A percentile compares a stretch with the other conserved stretches of the same genome.
Evolutionary conservation across 2,329 filamentous ascomycete species (phyloP).

Genomic region (Diplodia intermedia): DNA sequence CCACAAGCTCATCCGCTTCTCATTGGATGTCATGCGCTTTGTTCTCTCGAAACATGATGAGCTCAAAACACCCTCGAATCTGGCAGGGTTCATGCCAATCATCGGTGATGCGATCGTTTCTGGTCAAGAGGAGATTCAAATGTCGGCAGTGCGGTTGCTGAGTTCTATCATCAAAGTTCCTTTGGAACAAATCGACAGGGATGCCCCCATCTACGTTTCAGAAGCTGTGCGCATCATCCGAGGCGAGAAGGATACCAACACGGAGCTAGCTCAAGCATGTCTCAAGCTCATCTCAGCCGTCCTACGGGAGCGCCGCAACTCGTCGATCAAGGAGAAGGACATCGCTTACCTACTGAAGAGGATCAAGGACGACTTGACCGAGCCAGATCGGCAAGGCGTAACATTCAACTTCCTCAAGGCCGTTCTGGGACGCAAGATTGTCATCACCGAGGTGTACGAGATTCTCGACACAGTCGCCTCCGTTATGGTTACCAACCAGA

Average conservation of each 20-base stretch:
- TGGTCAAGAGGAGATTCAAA: constrained; percentile 90
- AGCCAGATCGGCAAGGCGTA: constrained; percentile 88
- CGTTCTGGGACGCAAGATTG: constrained; percentile 81
- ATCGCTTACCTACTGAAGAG: constrained; percentile 83
- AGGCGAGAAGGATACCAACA: constrained; percentile 76
- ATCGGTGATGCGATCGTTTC: constrained; percentile 85
- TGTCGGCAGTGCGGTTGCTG: constrained; percentile 84
- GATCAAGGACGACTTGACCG: constrained; percentile 86
- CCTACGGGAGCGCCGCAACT: constrained; percentile 77
- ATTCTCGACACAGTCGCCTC: constrained; percentile 85
- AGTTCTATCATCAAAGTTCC: constrained; percentile 85
- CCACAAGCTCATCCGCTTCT: constrained; percentile 87
- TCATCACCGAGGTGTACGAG: constrained; percentile 89
- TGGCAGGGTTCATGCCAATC: constrained; percentile 85
- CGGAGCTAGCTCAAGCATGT: constrained; percentile 84
- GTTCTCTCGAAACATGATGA: constrained; percentile 86
- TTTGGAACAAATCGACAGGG: constrained; percentile 71
- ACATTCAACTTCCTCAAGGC: constrained; percentile 94
- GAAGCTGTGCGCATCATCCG: constrained; percentile 86
- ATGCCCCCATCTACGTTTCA: constrained; percentile 78
- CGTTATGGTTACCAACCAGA: constrained; percentile 96
- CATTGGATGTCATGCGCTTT: constrained; percentile 83
- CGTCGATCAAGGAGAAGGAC: constrained; percentile 79
- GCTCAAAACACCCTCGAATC: constrained; percentile 78
- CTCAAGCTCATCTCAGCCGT: constrained; percentile 87